A percentile compares a stretch with the other conserved stretches of the same genome.
Evolutionary conservation across 2,329 filamentous ascomycete species (phyloP).

Genomic region (Colletotrichum sp.): DNA sequence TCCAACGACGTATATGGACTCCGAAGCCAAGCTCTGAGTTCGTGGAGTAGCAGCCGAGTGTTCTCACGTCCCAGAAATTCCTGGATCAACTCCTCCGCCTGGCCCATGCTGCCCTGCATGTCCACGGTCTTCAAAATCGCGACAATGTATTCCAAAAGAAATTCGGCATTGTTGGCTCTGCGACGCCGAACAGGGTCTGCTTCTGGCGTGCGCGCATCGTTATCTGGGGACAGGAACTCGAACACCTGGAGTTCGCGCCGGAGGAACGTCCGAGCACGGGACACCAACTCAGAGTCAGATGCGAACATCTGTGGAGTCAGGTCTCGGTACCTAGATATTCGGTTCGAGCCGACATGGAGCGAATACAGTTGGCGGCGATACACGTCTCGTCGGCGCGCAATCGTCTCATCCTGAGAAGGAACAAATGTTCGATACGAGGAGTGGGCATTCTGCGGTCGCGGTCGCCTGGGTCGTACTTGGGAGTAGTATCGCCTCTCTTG

Average conservation of each 20-base stretch:
- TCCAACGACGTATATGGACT: slow-evolving; percentile 76
- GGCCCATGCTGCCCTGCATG: slow-evolving; percentile 76
- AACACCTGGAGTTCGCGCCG: slow-evolving; percentile 87
- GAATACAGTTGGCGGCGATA: slow-evolving; percentile 78
- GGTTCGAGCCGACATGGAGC: slow-evolving; percentile 82
- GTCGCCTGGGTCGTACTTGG: slow-evolving; percentile 5
- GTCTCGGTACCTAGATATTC: slow-evolving; percentile 76
- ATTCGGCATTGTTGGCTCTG: slow-evolving; percentile 75
- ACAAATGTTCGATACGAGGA: slow-evolving; percentile 23
- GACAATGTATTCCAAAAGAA: slow-evolving; percentile 84
- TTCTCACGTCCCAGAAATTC: slow-evolving; percentile 81
- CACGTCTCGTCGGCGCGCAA: slow-evolving; percentile 70
- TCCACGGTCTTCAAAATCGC: slow-evolving; percentile 85
- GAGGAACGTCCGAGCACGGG: slow-evolving; percentile 80
- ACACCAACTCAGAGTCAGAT: slow-evolving; percentile 69
- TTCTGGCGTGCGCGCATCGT: background rate
- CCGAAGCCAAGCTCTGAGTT: slow-evolving; percentile 80
- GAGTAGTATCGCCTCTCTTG: background rate
- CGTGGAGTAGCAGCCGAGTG: slow-evolving; percentile 80
- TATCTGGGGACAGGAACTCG: slow-evolving; percentile 62
- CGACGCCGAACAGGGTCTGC: slow-evolving; percentile 14
- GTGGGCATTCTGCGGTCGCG: slow-evolving; percentile 17
- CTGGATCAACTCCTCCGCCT: slow-evolving; percentile 78
- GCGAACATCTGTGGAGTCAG: slow-evolving; percentile 72
- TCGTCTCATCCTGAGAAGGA: slow-evolving; percentile 28